phyloP scores from a whole-genome alignment of 2,329 filamentous ascomycete species.

The Falciphora oryzae region DNA sequence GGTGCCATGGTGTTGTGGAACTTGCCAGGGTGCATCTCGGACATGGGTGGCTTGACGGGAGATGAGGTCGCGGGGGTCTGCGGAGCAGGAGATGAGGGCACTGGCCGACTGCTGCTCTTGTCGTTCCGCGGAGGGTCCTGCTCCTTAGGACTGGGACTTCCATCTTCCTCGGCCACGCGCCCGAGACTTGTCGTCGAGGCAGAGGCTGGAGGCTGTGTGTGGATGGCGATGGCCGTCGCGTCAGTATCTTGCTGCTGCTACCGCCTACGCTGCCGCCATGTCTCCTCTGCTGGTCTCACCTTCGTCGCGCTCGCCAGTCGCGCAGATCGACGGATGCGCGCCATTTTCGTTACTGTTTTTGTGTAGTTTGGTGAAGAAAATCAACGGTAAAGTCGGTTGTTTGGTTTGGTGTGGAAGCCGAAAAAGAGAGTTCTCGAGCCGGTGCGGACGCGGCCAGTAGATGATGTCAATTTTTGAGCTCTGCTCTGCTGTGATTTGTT shows the following conservation, averaged over 20 bases:
- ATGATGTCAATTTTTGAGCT: conserved; percentile 2
- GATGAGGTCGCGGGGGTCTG: conserved; percentile 59
- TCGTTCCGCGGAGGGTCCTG: background rate
- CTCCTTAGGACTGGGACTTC: conserved; percentile 25
- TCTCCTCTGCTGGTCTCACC: conserved; percentile 23
- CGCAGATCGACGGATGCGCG: conserved; percentile 32
- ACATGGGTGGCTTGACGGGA: conserved; percentile 62
- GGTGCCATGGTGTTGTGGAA: conserved; percentile 70
- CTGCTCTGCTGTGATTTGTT: background rate
- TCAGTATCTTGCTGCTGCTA: conserved; percentile 14
- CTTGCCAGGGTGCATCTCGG: conserved; percentile 90
- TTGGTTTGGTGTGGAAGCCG: background rate
- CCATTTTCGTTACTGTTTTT: background rate
- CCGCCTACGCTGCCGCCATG: conserved; percentile 1
- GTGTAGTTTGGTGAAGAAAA: background rate
- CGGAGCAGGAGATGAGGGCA: conserved; percentile 29
- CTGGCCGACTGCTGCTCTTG: conserved; percentile 12
- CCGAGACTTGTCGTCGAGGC: conserved; percentile 25
- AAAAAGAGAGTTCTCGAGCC: background rate
- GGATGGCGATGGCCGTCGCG: conserved; percentile 8
- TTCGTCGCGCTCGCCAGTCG: conserved; percentile 35
- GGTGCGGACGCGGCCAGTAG: background rate
- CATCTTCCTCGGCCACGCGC: conserved; percentile 39
- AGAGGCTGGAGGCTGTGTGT: conserved; percentile 17
- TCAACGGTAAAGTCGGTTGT: background rate